Percentiles rank a stretch among this genome's conserved stretches.
phyloP scores from a whole-genome alignment of 140 eudicot genomes.

The Stevia rebaudiana region DNA sequence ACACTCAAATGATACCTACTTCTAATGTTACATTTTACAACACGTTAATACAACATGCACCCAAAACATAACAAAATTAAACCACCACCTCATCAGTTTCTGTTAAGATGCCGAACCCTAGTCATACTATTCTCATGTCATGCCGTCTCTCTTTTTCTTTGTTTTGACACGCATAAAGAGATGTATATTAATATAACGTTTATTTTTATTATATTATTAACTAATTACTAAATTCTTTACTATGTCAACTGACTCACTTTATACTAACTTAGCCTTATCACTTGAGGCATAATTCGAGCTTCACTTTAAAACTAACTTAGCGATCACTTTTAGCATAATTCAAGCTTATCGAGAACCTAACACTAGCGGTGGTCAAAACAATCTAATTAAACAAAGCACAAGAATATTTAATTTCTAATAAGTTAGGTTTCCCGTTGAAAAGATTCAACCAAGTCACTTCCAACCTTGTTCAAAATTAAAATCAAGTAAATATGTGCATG shows the following conservation, averaged over 20 bases:
- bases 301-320: too few species aligned
- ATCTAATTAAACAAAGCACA: too few species aligned
- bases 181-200: neutral
- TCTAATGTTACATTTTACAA: conserved; percentile 12
- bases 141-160: conserved; percentile 11
- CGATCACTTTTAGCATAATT: too few species aligned
- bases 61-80: conserved; percentile 35
- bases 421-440: too few species aligned
- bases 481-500: too few species aligned
- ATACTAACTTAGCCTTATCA: too few species aligned
- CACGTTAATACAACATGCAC: conserved; percentile 24
- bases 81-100: conserved; percentile 44
- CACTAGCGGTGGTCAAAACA: too few species aligned
- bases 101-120: conserved; percentile 35
- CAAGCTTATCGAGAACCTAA: too few species aligned
- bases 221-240: neutral
- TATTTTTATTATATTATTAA: conserved; percentile 4
- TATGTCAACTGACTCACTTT: neutral
- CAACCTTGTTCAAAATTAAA: too few species aligned
- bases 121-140: conserved; percentile 31
- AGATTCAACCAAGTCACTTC: too few species aligned
- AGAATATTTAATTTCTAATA: too few species aligned
- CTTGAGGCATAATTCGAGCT: too few species aligned
- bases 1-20: conserved; percentile 30
- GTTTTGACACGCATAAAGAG: neutral